Percentiles rank a stretch among this genome's conserved stretches.
Evolutionary conservation across 805 yeast genomes (phyloP).

Genomic region (Schwanniomyces sp.): DNA sequence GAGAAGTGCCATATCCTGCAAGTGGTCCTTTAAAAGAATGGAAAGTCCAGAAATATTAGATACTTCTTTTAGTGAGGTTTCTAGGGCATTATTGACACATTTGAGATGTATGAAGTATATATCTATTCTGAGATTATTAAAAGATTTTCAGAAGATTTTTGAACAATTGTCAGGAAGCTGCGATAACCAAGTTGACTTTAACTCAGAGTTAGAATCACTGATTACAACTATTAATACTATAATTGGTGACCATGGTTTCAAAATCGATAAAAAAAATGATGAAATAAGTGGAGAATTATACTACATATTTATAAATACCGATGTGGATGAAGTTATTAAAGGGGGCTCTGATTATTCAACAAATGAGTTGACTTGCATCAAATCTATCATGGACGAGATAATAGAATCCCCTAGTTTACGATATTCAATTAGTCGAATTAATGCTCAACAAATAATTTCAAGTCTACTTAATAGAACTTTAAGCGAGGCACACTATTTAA

Average conservation of each 20-base stretch:
- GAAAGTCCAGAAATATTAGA: neutral
- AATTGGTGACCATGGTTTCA: conserved; percentile 40
- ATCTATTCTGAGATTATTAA: conserved; percentile 17
- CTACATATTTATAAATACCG: conserved; percentile 43
- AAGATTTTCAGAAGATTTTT: conserved; percentile 18
- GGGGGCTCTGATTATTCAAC: conserved; percentile 31
- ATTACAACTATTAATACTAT: conserved; percentile 29
- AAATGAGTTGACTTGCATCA: conserved; percentile 42
- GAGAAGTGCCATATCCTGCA: neutral
- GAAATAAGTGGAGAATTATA: conserved; percentile 30
- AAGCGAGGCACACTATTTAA: conserved; percentile 38
- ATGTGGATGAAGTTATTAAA: conserved; percentile 42
- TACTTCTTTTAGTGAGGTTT: conserved; percentile 8
- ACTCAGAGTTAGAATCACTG: conserved; percentile 11
- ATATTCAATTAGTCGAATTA: conserved; percentile 34
- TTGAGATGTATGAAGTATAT: conserved; percentile 25
- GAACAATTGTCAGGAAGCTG: conserved; percentile 6
- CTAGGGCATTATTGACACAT: conserved; percentile 28
- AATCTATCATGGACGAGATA: conserved; percentile 46
- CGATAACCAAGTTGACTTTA: conserved; percentile 1
- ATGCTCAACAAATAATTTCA: conserved; percentile 32
- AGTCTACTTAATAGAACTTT: conserved; percentile 23
- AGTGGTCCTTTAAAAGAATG: neutral
- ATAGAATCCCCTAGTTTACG: conserved; percentile 36
- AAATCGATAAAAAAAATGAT: conserved; percentile 39